These are phyloP conservation scores for Alternaria sp. DNA, from an alignment of 2,329 filamentous ascomycete genomes.

Conservation along the genomic window DNA sequence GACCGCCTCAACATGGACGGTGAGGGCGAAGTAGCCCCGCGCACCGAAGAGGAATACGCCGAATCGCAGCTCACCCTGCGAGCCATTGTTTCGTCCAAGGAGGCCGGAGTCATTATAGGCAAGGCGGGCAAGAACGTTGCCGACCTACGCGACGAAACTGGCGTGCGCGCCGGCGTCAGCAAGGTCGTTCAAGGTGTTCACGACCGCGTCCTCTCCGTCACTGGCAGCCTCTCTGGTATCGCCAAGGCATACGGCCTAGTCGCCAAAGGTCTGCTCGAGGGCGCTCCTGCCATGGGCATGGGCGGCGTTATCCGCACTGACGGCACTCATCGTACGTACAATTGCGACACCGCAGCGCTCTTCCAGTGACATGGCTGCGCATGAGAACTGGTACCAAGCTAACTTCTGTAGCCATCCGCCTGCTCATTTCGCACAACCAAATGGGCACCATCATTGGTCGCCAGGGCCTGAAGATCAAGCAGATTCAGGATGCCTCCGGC, in stretches of 20 bases:
- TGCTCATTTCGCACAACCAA: conserved; percentile 99
- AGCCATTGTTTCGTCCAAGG: conserved; percentile 98
- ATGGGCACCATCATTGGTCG: conserved; percentile 99
- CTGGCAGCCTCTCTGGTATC: conserved; percentile 85
- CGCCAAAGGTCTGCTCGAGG: conserved; percentile 88
- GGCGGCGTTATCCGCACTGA: conserved; percentile 82
- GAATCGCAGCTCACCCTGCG: conserved; percentile 91
- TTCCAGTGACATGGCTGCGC: background rate
- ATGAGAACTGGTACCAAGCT: conserved; percentile 20
- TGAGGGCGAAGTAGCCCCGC: conserved; percentile 76
- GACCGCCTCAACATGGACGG: conserved; percentile 52
- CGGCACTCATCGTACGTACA: conserved; percentile 88
- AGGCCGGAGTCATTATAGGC: conserved; percentile 98
- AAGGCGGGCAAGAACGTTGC: conserved; percentile 99
- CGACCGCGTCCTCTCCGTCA: conserved; percentile 95
- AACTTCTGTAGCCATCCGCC: conserved; percentile 77
- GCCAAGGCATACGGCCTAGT: conserved; percentile 94
- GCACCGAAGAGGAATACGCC: conserved; percentile 97
- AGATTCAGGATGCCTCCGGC: conserved; percentile 95
- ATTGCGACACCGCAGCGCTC: conserved; percentile 1
- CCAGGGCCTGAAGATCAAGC: conserved; percentile 98
- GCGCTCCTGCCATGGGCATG: conserved; percentile 95
- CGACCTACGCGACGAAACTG: conserved; percentile 94
- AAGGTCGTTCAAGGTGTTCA: conserved; percentile 98
- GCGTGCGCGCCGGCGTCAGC: conserved; percentile 96